Base-by-base conservation (phyloP, 169 alveolate species). In the Plasmodium cynomolgi region DNA sequence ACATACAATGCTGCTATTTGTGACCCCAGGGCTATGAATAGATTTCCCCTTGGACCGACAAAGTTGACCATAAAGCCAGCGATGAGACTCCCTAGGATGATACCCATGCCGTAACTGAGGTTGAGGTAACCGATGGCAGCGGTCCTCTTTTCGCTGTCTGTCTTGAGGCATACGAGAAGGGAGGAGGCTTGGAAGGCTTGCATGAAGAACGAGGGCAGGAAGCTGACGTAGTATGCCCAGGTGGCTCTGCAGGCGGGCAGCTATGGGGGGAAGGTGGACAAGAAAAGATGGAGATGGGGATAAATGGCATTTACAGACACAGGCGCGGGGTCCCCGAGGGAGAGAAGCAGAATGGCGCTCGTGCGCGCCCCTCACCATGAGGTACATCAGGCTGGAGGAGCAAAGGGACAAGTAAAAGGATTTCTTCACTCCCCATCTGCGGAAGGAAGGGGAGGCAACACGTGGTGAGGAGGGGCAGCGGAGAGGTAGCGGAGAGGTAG, bases 161-260 rank as follows among this genome's bases (percentile, higher is more conserved):
- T 86, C 41, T 86, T 86, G 58, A 86, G 71, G 47, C 93, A 86
- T 17, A 86, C 93, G 15, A 86, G 33, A 0, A 86, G 29, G 47
- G 93, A 86, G 1, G 93, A 86, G 29, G 85, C 93, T 86, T 86
- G 93, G 31, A 86, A 86, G 9, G 93, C 68, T 86, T 86, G 93
- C 93, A 86, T 86, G 71, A 86, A 86, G 62, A 86, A 56, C 6
- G 93, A 86, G 17, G 93, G 93, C 1, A 77, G 26, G 47, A 86
- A 86, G 20, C 86, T 86, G 31, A 77, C 41, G 81, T 86, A 86
- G 81, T 86, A 86, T 13, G 86, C 58, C 93, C 80, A 86, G n/a
- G 85, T 39, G 31, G 85, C 79, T 17, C 62, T 50, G 85, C 83
- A 86, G 9, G 81, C 54, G 20, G 72, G 54, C 26, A 86, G 62